Evolutionary conservation across 352 stramenopile genomes (phyloP), one percentile per base, ranked within the genome.

Genomic region (Globisporangium nagaii): DNA sequence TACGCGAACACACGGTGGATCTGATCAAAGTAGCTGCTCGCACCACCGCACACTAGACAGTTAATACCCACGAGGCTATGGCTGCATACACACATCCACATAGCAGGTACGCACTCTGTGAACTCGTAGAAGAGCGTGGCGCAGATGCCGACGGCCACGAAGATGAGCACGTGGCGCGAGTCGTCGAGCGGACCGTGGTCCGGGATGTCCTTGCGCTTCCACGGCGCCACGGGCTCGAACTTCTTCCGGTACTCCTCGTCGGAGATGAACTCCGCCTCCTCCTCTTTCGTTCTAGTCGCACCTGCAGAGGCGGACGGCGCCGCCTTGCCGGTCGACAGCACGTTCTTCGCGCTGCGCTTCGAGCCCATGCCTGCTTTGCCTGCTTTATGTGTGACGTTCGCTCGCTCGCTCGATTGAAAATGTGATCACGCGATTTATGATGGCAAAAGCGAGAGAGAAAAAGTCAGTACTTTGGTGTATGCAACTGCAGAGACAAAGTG

Each of bases 181-280:
- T 93, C 79, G 27, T 77, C 44, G 17, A 91, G 65, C 20, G 79
- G 80, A 0, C 84, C 84, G 55, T 85, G 87, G 62, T 93, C 84
- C 6, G 84, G 84, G 52, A 93, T 93, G 56, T 86, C 68, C 28
- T 77, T 62, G 35, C 79, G 77, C 27, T 91, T 89, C 84, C 84
- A 93, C 5, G 84, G 84, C 48, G 84, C 80, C 32, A 93, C 77
- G 4, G 81, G 81, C 56, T 93, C 84, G 42, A 88, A 80, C 24
- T 75, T 50, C 62, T 82, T 86, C 46, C 69, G 70, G 49, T 78
- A 85, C 24, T 73, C 75, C 22, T 77, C 77, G 34, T 87, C 70
- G 31, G 61, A 65, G 50, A 75, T 49, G 39, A 75, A 71, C 36
- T 83, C 70, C 10, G 63, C 50, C 19, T 77, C 39, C 10, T 68